A percentile compares a stretch with the other conserved stretches of the same genome.
Conservation (phyloP, 306 rosid genomes). For the Dicorynia guianensis region DNA sequence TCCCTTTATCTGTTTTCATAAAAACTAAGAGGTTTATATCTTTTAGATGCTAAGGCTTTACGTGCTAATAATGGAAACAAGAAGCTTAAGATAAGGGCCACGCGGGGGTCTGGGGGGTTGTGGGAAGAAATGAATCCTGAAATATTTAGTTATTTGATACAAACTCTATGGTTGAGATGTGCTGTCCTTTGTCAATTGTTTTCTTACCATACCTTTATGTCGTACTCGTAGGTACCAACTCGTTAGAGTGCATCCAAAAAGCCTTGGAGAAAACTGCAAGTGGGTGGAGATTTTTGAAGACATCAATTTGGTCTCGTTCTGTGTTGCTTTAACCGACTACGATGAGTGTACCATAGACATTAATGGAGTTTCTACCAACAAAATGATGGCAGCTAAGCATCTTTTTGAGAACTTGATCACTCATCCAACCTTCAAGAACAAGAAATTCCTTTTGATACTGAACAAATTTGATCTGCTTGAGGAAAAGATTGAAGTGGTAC, state of each 20-base stretch:
- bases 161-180: background rate
- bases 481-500: constrained; percentile 60
- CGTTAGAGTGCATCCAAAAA: constrained; percentile 62
- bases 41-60: background rate
- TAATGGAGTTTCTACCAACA: constrained; percentile 60
- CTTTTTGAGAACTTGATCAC: constrained; percentile 69
- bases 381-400: constrained; percentile 66
- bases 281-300: constrained; percentile 81
- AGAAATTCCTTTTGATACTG: constrained; percentile 67
- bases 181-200: background rate
- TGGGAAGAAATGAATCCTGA: background rate
- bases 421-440: constrained; percentile 50
- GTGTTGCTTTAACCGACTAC: constrained; percentile 71
- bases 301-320: constrained; percentile 57
- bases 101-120: background rate
- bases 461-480: constrained; percentile 72
- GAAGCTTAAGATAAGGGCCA: background rate
- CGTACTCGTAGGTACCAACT: constrained; percentile 62
- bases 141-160: background rate
- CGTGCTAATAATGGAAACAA: background rate
- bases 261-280: constrained; percentile 74
- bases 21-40: background rate
- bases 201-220: constrained; percentile 5
- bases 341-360: constrained; percentile 55
- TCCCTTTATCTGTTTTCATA: too few relatives aligned